These are phyloP conservation scores for Arthrobotrys sphaeroides DNA, from an alignment of 2,329 filamentous ascomycete genomes.

Conservation along the genomic window DNA sequence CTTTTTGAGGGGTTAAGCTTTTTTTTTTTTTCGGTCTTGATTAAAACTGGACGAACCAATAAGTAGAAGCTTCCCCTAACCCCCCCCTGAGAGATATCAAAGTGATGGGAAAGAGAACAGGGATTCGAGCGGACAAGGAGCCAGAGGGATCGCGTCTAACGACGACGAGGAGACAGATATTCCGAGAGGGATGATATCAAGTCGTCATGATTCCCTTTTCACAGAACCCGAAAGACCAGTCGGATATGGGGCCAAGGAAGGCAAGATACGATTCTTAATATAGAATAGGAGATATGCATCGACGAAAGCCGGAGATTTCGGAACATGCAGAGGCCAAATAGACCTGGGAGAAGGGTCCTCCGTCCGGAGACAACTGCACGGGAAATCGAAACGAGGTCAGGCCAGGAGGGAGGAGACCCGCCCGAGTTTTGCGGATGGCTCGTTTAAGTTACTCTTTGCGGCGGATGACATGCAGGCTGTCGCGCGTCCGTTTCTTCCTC, in stretches of 20 bases:
- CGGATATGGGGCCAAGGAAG: neutral
- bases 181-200: constrained; percentile 7
- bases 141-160: constrained; percentile 38
- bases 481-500: neutral
- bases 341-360: constrained; percentile 2
- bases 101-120: constrained; percentile 12
- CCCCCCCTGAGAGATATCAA: constrained; percentile 31
- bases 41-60: constrained; percentile 11
- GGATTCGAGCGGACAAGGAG: constrained; percentile 19
- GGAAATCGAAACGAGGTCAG: constrained; percentile 27
- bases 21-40: neutral
- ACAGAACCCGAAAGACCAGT: neutral
- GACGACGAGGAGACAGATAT: constrained; percentile 23
- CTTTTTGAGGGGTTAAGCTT: constrained; percentile 25
- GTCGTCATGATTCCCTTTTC: constrained; percentile 38
- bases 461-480: constrained; percentile 47
- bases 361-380: constrained; percentile 5
- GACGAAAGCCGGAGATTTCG: constrained; percentile 52
- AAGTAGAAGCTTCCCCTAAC: constrained; percentile 36
- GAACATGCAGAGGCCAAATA: constrained; percentile 27
- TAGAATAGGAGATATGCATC: constrained; percentile 18
- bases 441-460: constrained; percentile 54
- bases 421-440: constrained; percentile 48
- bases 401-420: constrained; percentile 20
- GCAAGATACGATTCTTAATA: constrained; percentile 20